phyloP scores from a whole-genome alignment of 2,329 filamentous ascomycete species.

The Aspergillus texensis region DNA sequence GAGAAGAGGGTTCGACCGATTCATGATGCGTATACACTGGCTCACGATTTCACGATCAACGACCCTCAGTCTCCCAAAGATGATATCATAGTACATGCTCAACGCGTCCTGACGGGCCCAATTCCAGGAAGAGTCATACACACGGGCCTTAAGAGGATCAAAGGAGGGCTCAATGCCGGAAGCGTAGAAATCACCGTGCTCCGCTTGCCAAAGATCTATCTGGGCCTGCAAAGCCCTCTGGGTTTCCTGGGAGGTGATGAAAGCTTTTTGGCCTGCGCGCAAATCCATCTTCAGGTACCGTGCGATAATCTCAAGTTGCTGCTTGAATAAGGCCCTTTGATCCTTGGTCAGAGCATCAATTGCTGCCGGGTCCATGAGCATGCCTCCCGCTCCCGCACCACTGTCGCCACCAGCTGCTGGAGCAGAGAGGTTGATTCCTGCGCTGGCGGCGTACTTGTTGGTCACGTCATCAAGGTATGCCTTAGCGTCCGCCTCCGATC shows the following conservation, averaged over 20 bases:
- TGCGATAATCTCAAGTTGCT: constrained; percentile 92
- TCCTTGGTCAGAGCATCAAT: constrained; percentile 97
- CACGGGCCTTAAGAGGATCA: constrained; percentile 87
- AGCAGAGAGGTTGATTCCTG: constrained; percentile 81
- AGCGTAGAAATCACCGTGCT: constrained; percentile 96
- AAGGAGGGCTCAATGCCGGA: constrained; percentile 93
- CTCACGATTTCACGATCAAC: constrained; percentile 98
- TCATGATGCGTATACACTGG: constrained; percentile 99
- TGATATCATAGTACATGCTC: constrained; percentile 99
- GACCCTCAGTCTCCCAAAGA: constrained; percentile 89
- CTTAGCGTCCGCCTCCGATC: constrained; percentile 88
- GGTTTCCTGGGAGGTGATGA: constrained; percentile 80
- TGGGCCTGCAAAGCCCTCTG: constrained; percentile 88
- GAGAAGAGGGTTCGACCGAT: constrained; percentile 91
- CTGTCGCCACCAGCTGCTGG: constrained; percentile 71
- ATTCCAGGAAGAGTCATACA: constrained; percentile 99
- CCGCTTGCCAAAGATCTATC: constrained; percentile 89
- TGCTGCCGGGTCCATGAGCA: constrained; percentile 99
- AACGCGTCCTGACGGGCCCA: constrained; percentile 97
- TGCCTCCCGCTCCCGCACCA: constrained; percentile 72
- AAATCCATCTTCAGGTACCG: constrained; percentile 97
- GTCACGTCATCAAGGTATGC: constrained; percentile 84
- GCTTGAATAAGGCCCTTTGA: constrained; percentile 93
- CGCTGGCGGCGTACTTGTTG: constrained; percentile 83
- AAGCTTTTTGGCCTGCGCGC: constrained; percentile 92